Conservation (phyloP, 176 grass and related monocot genomes). For the Triticum timopheevii region DNA sequence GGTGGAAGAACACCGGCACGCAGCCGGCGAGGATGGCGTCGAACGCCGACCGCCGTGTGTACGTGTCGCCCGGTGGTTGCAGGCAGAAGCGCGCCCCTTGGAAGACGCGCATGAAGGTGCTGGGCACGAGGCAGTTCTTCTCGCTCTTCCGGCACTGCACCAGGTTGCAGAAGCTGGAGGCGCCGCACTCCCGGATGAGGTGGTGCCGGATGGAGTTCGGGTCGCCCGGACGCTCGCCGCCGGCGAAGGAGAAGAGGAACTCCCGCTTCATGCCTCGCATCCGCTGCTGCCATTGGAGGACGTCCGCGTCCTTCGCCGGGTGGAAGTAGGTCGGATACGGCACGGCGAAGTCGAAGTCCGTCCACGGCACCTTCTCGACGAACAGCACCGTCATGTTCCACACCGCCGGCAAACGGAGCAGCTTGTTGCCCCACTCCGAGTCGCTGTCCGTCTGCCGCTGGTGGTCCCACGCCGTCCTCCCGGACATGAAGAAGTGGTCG, state of each 20-base stretch:
- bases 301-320: slow-evolving; percentile 55
- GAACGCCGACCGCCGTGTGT: slow-evolving; percentile 67
- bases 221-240: slow-evolving; percentile 49
- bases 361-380: slow-evolving; percentile 67
- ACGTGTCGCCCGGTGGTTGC: slow-evolving; percentile 65
- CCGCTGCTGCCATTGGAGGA: slow-evolving; percentile 57
- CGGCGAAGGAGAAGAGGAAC: slow-evolving; percentile 71
- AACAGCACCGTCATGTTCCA: slow-evolving; percentile 82
- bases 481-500: slow-evolving; percentile 67
- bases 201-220: slow-evolving; percentile 60
- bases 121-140: slow-evolving; percentile 44
- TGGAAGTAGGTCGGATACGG: slow-evolving; percentile 85
- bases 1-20: slow-evolving; percentile 81
- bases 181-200: slow-evolving; percentile 60
- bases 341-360: slow-evolving; percentile 48
- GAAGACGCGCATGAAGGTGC: slow-evolving; percentile 67
- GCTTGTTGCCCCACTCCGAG: slow-evolving; percentile 71
- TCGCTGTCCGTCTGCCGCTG: slow-evolving; percentile 44
- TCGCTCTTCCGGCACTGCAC: slow-evolving; percentile 48
- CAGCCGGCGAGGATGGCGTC: slow-evolving; percentile 80
- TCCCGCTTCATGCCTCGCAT: slow-evolving; percentile 40
- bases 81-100: slow-evolving; percentile 74
- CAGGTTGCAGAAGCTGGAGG: slow-evolving; percentile 50
- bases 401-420: slow-evolving; percentile 62
- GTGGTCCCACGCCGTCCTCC: slow-evolving; percentile 64